Evolutionary conservation across 2,329 filamentous ascomycete genomes (phyloP).

Genomic region (Colletotrichum cordylinicola): DNA sequence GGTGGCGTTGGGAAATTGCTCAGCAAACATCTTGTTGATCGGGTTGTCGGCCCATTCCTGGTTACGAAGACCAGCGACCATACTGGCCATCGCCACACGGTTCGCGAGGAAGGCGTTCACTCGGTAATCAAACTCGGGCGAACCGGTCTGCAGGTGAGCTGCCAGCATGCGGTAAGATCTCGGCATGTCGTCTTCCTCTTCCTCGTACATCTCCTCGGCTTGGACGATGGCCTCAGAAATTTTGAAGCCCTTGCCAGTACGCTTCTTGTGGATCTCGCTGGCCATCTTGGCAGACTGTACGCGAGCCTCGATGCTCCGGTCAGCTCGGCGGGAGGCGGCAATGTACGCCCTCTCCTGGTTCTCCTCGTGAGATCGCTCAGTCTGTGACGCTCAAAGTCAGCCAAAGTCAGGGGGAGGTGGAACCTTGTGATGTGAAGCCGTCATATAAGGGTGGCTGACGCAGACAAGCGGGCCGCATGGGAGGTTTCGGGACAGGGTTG

Average conservation of each 20-base stretch:
- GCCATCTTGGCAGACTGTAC: conserved; percentile 87
- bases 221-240: conserved; percentile 80
- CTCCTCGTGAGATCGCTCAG: conserved; percentile 78
- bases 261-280: conserved; percentile 87
- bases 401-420: background rate
- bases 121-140: conserved; percentile 65
- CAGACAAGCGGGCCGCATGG: background rate
- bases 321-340: conserved; percentile 84
- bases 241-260: conserved; percentile 81
- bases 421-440: background rate
- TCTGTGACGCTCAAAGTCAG: conserved; percentile 46
- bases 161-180: conserved; percentile 69
- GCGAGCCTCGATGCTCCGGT: conserved; percentile 85
- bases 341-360: conserved; percentile 92
- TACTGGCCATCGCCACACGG: conserved; percentile 46
- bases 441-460: background rate
- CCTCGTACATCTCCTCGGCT: conserved; percentile 96
- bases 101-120: conserved; percentile 56
- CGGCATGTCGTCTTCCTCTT: conserved; percentile 84
- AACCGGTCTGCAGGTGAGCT: conserved; percentile 65
- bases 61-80: conserved; percentile 38
- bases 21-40: conserved; percentile 52
- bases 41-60: conserved; percentile 49
- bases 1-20: conserved; percentile 48
- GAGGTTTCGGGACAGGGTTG: no score